Conservation (phyloP, 148 eudicot genomes). For the Silene uniflora region DNA sequence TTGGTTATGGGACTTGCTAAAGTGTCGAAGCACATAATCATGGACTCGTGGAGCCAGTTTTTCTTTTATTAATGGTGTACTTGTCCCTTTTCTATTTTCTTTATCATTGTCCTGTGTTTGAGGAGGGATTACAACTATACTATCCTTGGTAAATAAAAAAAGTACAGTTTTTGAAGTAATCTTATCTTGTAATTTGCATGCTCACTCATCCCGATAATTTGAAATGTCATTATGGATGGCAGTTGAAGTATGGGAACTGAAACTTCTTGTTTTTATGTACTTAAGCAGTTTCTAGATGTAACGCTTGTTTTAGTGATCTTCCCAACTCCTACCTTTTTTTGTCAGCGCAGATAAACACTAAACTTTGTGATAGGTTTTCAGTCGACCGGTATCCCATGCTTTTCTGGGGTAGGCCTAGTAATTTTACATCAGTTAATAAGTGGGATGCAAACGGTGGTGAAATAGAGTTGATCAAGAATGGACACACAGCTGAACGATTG, state of each 20-base stretch:
- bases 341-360: constrained; percentile 90
- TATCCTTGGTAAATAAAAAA: neutral
- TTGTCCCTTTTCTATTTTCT: neutral
- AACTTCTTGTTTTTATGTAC: neutral
- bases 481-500: constrained; percentile 73
- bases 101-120: neutral
- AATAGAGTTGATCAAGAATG: constrained; percentile 51
- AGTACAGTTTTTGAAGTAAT: neutral
- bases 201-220: neutral
- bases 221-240: neutral
- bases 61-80: neutral
- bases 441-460: constrained; percentile 63
- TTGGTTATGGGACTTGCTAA: neutral
- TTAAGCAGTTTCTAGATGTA: constrained; percentile 1
- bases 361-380: constrained; percentile 87
- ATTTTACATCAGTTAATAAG: constrained; percentile 49
- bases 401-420: constrained; percentile 71
- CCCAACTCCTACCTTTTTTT: constrained; percentile 39
- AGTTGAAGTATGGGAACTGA: neutral
- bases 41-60: neutral
- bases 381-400: constrained; percentile 78
- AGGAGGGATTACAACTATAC: neutral
- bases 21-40: neutral
- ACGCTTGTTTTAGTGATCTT: constrained; percentile 37
- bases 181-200: neutral